Conservation (phyloP, 768 basidiomycete species). For the Mycena floridula region DNA sequence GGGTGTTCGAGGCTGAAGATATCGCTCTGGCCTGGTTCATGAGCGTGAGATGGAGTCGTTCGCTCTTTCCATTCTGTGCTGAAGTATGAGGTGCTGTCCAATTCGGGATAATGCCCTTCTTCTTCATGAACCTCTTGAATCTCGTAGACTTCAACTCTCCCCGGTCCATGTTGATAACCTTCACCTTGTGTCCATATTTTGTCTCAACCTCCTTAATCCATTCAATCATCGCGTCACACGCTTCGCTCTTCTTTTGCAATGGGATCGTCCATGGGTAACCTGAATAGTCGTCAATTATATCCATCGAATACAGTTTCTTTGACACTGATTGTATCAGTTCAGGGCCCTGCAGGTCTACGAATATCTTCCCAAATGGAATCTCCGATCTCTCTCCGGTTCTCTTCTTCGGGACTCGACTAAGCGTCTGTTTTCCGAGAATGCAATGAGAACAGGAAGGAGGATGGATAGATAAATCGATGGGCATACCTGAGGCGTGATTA, state of each 20-base stretch:
- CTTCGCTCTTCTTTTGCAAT: conserved; percentile 19
- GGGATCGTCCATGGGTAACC: too few relatives aligned
- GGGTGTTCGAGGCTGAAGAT: conserved; percentile 17
- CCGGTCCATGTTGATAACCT: conserved; percentile 13
- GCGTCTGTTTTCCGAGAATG: too few relatives aligned
- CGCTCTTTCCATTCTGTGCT: conserved; percentile 29
- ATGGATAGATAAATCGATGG: conserved; percentile 1
- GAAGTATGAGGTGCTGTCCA: conserved; percentile 22
- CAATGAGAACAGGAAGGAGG: conserved; percentile 17
- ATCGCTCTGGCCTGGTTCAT: conserved; percentile 23
- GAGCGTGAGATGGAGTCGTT: conserved; percentile 28
- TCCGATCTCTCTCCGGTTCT: too few relatives aligned
- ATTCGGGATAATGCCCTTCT: conserved; percentile 9
- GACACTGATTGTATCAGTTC: too few relatives aligned
- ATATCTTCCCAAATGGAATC: too few relatives aligned
- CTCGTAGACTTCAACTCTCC: conserved; percentile 15
- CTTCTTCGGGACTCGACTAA: too few relatives aligned
- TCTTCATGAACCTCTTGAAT: conserved; percentile 10
- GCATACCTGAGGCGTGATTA: not conserved
- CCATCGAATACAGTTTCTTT: too few relatives aligned
- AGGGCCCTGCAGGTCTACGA: too few relatives aligned
- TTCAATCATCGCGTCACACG: conserved; percentile 14
- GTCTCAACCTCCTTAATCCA: conserved; percentile 23
- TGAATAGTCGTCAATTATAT: too few relatives aligned
- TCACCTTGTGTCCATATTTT: conserved; percentile 12